phyloP scores from a whole-genome alignment of 164 flowering plant species.

The Vitis rupestris region DNA sequence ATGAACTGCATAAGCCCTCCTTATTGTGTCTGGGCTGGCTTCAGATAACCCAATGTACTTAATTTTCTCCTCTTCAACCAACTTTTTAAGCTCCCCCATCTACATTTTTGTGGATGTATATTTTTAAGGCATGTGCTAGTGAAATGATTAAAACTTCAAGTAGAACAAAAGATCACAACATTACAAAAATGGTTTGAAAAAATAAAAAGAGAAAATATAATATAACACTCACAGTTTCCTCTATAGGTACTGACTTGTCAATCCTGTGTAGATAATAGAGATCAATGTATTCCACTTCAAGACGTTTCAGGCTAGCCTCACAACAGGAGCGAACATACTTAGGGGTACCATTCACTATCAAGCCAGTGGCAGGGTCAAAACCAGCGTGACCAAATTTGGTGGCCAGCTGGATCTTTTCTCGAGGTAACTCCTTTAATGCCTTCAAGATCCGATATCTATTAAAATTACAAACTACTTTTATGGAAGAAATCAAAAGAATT shows the following conservation, averaged over 20 bases:
- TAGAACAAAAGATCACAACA: no score
- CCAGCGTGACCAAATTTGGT: slow-evolving; percentile 41
- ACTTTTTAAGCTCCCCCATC: slow-evolving; percentile 12
- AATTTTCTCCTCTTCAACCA: slow-evolving; percentile 15
- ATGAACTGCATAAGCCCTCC: slow-evolving; percentile 14
- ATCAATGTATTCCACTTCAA: slow-evolving; percentile 49
- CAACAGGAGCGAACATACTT: slow-evolving; percentile 50
- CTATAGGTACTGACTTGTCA: slow-evolving; percentile 39
- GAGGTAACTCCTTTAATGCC: slow-evolving; percentile 46
- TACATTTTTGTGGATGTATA: not conserved
- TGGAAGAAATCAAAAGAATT: no score
- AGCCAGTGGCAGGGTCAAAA: not conserved
- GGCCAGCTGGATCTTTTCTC: slow-evolving; percentile 39
- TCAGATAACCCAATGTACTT: slow-evolving; percentile 13
- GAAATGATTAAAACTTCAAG: no score
- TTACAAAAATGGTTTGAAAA: no score
- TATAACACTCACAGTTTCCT: slow-evolving; percentile 36
- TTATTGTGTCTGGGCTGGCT: slow-evolving; percentile 10
- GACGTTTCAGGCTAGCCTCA: slow-evolving; percentile 50
- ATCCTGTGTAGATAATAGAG: slow-evolving; percentile 46
- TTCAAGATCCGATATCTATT: not conserved
- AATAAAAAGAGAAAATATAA: not conserved
- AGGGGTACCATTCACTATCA: slow-evolving; percentile 32
- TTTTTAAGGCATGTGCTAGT: not conserved
- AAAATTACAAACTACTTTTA: no score